Base-by-base conservation (phyloP, 768 basidiomycete genomes). In the Aureoboletus auriporus region DNA sequence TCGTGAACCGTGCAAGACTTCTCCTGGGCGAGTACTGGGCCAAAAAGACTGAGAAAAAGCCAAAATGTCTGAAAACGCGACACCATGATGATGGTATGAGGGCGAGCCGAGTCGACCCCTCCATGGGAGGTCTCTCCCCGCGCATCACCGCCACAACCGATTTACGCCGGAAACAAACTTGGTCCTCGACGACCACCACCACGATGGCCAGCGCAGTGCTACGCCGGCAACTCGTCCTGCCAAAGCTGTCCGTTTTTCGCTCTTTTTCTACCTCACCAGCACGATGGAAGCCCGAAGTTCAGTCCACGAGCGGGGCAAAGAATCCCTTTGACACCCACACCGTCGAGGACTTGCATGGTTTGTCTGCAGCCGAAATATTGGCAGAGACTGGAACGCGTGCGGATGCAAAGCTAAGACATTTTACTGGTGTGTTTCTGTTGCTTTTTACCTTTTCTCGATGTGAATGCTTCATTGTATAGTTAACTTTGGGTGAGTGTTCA, bases 331-430 rank as follows among this genome's bases (percentile, higher is more conserved):
- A 84, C 44, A 80, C 80, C 42, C 85, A 89, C 57, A 75, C 82
- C 12, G 89, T 90, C 41, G 91, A 93, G 68, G 92, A 92, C 69
- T 68, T 93, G 47, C 90, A 93, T 54, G 82, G 83, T 34, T 75
- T 93, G 75, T 71, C 77, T 50, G 88, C 91, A 1, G 70, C 81
- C 9, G 85, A 95, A 50, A 87, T 96, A 60, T 68, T 98, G 50
- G 74, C 78, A 41, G 92, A 93, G 65, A 82, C 82, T 0, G 79
- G 79, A 11, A 73, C 78, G 20, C 75, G 82, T 48, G 80, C 79
- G 42, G 93, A 93, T 55, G 72, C 86, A 12, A 85, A 86, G 63
- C 79, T 96, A 77, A 78, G 90, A 65, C 95, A 97, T 73, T 97
- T 95, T 63, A 97, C 93, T 46, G 92, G 89, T 92, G 61, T 52